phyloP scores from a whole-genome alignment of 768 basidiomycete genomes.

The Tephrocybe sp. region DNA sequence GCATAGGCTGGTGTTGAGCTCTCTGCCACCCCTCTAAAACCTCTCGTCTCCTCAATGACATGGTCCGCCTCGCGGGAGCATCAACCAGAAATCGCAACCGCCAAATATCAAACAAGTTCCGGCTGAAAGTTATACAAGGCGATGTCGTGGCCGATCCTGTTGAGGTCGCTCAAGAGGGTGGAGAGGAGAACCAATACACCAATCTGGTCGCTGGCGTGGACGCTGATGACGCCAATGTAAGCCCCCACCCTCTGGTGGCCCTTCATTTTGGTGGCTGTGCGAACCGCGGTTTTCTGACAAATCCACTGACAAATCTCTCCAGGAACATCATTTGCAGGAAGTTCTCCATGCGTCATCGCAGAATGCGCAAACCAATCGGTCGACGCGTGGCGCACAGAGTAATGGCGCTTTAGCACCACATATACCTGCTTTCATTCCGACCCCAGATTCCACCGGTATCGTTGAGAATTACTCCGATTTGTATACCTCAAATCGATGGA shows the following conservation, averaged over 20 bases:
- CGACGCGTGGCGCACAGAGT: constrained; percentile 28
- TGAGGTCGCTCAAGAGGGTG: constrained; percentile 81
- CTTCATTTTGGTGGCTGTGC: constrained; percentile 45
- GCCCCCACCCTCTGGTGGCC: constrained; percentile 40
- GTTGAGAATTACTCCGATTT: constrained; percentile 76
- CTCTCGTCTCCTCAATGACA: constrained; percentile 64
- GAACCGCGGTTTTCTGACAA: constrained; percentile 50
- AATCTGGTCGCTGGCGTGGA: constrained; percentile 83
- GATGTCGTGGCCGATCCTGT: constrained; percentile 77
- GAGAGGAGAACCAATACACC: constrained; percentile 73
- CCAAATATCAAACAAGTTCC: constrained; percentile 82
- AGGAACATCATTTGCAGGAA: constrained; percentile 57
- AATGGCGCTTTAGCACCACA: constrained; percentile 28
- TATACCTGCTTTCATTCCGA: constrained; percentile 82
- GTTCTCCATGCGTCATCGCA: constrained; percentile 41
- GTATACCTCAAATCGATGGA: constrained; percentile 73
- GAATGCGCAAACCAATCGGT: constrained; percentile 12
- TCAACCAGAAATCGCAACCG: constrained; percentile 77
- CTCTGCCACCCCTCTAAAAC: constrained; percentile 12
- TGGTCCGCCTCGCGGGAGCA: constrained; percentile 79
- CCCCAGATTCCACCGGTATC: constrained; percentile 83
- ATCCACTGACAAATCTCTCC: constrained; percentile 36
- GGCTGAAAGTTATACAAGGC: constrained; percentile 80
- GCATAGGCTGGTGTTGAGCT: constrained; percentile 7
- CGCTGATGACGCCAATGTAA: constrained; percentile 91